A percentile compares a stretch with the other conserved stretches of the same genome.
phyloP scores from a whole-genome alignment of 768 basidiomycete species.

The Rhizopogon vinicolor region DNA sequence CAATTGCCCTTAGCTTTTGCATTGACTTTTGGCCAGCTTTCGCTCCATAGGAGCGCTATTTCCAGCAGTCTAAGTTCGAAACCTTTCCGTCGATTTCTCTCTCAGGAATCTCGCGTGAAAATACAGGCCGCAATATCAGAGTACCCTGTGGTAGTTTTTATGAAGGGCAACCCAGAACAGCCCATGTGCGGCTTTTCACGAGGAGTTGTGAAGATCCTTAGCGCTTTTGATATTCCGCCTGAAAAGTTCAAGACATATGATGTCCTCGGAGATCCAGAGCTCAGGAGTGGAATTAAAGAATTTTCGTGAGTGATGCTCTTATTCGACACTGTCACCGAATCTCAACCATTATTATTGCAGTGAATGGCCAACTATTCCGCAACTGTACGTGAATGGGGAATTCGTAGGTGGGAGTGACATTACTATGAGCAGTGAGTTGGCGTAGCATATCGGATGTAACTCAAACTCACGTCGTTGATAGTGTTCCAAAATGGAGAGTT shows the following conservation, averaged over 20 bases:
- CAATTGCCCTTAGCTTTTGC: background rate
- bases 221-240: conserved; percentile 71
- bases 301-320: conserved; percentile 75
- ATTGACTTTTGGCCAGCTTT: conserved; percentile 19
- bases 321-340: background rate
- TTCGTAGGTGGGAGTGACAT: conserved; percentile 99
- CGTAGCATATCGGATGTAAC: background rate
- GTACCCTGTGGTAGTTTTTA: conserved; percentile 89
- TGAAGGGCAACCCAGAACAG: conserved; percentile 88
- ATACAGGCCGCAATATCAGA: conserved; percentile 72
- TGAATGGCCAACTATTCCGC: conserved; percentile 97
- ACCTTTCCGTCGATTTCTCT: conserved; percentile 43
- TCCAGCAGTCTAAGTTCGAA: conserved; percentile 8
- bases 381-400: conserved; percentile 91
- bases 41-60: conserved; percentile 27
- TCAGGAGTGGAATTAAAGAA: conserved; percentile 88
- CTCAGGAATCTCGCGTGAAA: conserved; percentile 53
- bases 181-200: conserved; percentile 97
- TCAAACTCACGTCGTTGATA: background rate
- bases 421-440: conserved; percentile 73
- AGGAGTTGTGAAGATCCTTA: conserved; percentile 87
- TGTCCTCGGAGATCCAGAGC: conserved; percentile 80
- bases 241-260: conserved; percentile 90
- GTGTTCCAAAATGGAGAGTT: background rate
- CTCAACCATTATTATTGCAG: conserved; percentile 34